Percentiles rank a stretch among this genome's conserved stretches.
These are phyloP conservation scores for Cutaneotrichosporon sp. DNA, from an alignment of 1,284 basidiomycete species.

Conservation along the genomic window DNA sequence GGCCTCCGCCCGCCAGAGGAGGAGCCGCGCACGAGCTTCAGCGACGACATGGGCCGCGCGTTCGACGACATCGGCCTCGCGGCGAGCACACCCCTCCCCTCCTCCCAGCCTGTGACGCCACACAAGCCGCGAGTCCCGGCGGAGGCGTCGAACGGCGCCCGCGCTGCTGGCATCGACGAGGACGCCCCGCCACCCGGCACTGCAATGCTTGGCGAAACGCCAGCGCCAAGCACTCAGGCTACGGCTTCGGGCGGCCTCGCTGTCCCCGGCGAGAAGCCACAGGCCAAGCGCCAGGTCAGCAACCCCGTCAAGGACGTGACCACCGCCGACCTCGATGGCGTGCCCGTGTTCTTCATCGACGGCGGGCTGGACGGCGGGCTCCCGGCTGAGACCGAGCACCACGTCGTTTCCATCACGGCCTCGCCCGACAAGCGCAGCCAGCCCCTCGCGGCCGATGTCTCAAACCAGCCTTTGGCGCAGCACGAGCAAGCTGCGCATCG, in stretches of 20 bases:
- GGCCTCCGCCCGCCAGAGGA: not conserved
- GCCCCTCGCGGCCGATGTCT: not conserved
- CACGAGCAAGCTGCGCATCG: not conserved
- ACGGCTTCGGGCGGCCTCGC: not conserved
- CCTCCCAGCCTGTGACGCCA: not conserved
- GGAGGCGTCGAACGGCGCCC: not conserved
- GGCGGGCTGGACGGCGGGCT: conserved; percentile 7
- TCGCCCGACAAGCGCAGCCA: not conserved
- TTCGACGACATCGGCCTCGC: conserved; percentile 19
- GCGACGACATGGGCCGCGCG: conserved; percentile 19
- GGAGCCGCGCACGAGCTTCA: conserved; percentile 15
- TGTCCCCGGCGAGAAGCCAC: not conserved
- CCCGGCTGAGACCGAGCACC: conserved; percentile 1
- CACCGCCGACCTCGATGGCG: conserved; percentile 19
- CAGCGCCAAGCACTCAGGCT: not conserved
- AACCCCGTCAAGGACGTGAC: conserved; percentile 11
- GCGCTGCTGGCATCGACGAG: not conserved
- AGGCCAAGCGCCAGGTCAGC: not conserved
- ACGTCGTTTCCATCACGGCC: not conserved
- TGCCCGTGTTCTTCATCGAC: conserved; percentile 26
- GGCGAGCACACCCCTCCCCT: not conserved
- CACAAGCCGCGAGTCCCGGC: not conserved
- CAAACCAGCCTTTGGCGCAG: not conserved
- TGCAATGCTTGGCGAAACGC: not conserved
- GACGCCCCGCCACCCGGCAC: not conserved